Percentiles rank a stretch among this genome's conserved stretches.
phyloP scores from a whole-genome alignment of 345 rosid species.

The Syzygium oleosum region DNA sequence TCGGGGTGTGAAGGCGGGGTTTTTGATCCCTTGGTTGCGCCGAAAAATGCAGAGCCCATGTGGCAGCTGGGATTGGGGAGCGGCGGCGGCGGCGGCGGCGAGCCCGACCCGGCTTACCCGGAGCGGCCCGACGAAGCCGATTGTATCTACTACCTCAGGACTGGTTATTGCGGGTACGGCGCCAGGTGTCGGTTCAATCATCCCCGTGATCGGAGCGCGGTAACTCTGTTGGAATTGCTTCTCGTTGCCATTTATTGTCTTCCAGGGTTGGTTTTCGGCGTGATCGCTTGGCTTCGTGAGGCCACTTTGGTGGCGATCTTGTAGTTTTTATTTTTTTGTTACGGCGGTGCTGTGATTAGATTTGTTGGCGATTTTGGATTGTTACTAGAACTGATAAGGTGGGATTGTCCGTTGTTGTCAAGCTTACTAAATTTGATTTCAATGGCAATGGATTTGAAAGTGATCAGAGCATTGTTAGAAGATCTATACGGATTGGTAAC shows the following conservation, averaged over 20 bases:
- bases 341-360: neutral
- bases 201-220: slow-evolving; percentile 72
- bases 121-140: slow-evolving; percentile 69
- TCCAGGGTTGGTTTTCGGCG: neutral
- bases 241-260: neutral
- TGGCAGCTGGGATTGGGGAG: slow-evolving; percentile 55
- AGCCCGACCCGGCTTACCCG: slow-evolving; percentile 52
- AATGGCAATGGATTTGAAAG: neutral
- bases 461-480: neutral
- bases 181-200: slow-evolving; percentile 92
- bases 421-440: neutral
- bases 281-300: slow-evolving; percentile 14
- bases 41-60: slow-evolving; percentile 46
- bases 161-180: slow-evolving; percentile 83
- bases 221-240: slow-evolving; percentile 18
- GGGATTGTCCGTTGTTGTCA: neutral
- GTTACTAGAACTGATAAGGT: neutral
- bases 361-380: neutral
- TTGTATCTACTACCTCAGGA: slow-evolving; percentile 71
- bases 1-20: neutral
- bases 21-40: neutral
- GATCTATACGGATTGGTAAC: neutral
- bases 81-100: slow-evolving; percentile 35
- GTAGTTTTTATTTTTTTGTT: neutral
- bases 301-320: neutral